phyloP scores from a whole-genome alignment of 768 basidiomycete species.

The Dentipellis sp. region DNA sequence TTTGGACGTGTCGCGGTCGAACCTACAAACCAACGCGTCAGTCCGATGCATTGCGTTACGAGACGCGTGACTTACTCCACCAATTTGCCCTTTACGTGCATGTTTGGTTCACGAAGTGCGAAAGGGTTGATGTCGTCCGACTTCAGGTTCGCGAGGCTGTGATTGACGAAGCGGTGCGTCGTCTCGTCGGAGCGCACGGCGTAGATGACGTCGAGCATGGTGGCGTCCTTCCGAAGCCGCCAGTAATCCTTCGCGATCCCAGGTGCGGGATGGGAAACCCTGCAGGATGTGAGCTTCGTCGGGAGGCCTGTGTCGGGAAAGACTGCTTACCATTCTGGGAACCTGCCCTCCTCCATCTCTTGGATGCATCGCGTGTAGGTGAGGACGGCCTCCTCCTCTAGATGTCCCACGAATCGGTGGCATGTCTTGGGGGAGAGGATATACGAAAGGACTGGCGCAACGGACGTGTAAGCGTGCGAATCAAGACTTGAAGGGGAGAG shows the following conservation, averaged over 20 bases:
- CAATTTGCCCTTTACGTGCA: slow-evolving; percentile 70
- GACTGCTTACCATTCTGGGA: slow-evolving; percentile 64
- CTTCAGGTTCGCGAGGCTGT: slow-evolving; percentile 85
- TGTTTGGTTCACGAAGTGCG: slow-evolving; percentile 81
- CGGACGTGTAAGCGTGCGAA: not conserved
- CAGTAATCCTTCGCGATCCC: slow-evolving; percentile 94
- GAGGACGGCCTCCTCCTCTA: slow-evolving; percentile 92
- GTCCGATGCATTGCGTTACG: slow-evolving; percentile 19
- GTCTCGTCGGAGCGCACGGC: slow-evolving; percentile 91
- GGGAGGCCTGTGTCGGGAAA: not conserved
- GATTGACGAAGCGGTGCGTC: slow-evolving; percentile 93
- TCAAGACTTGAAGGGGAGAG: not conserved
- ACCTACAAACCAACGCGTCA: slow-evolving; percentile 1
- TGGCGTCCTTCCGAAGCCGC: slow-evolving; percentile 66
- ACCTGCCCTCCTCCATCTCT: slow-evolving; percentile 72
- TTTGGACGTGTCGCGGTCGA: slow-evolving; percentile 6
- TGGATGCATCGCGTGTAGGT: slow-evolving; percentile 85
- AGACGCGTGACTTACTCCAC: slow-evolving; percentile 39
- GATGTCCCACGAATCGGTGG: slow-evolving; percentile 86
- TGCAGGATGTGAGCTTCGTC: slow-evolving; percentile 14
- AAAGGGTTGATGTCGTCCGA: slow-evolving; percentile 82
- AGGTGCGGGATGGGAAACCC: slow-evolving; percentile 68
- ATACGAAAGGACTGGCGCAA: slow-evolving; percentile 65
- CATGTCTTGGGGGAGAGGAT: slow-evolving; percentile 64
- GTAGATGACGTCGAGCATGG: slow-evolving; percentile 80